phyloP scores from a whole-genome alignment of 1,284 basidiomycete genomes.

The Microbotryum saponariae region DNA sequence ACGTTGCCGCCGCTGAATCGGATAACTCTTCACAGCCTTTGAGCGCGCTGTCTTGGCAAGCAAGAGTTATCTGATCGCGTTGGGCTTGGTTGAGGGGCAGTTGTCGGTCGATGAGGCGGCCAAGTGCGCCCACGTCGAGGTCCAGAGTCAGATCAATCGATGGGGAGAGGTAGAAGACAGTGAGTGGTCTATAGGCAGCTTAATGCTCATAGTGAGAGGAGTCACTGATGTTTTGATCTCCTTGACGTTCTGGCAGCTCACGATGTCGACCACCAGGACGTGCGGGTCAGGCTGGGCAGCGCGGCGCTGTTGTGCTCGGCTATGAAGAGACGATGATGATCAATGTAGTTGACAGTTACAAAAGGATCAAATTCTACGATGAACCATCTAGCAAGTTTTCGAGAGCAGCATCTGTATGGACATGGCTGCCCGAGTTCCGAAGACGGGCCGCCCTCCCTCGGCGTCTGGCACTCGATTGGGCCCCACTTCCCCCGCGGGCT shows the following conservation, averaged over 20 bases:
- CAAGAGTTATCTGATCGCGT: conserved; percentile 82
- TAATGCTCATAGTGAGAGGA: not conserved
- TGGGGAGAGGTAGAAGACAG: conserved; percentile 99
- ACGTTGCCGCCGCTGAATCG: too few species aligned
- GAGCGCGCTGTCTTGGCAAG: conserved; percentile 83
- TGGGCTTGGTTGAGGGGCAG: conserved; percentile 71
- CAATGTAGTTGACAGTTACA: too few species aligned
- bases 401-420: too few species aligned
- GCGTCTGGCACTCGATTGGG: too few species aligned
- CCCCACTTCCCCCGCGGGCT: too few species aligned
- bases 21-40: conserved; percentile 54
- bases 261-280: conserved; percentile 92
- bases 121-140: conserved; percentile 81
- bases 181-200: conserved; percentile 47
- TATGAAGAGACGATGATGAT: too few species aligned
- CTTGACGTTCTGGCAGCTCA: conserved; percentile 55
- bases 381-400: too few species aligned
- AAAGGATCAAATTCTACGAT: too few species aligned
- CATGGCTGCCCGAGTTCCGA: too few species aligned
- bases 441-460: too few species aligned
- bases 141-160: conserved; percentile 83
- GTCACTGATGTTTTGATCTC: conserved; percentile 4
- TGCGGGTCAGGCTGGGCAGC: conserved; percentile 78
- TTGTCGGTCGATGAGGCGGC: conserved; percentile 78
- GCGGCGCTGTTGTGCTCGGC: conserved; percentile 45